Base-by-base conservation (phyloP, 352 stramenopile species). In the Phytophthora nicotianae region DNA sequence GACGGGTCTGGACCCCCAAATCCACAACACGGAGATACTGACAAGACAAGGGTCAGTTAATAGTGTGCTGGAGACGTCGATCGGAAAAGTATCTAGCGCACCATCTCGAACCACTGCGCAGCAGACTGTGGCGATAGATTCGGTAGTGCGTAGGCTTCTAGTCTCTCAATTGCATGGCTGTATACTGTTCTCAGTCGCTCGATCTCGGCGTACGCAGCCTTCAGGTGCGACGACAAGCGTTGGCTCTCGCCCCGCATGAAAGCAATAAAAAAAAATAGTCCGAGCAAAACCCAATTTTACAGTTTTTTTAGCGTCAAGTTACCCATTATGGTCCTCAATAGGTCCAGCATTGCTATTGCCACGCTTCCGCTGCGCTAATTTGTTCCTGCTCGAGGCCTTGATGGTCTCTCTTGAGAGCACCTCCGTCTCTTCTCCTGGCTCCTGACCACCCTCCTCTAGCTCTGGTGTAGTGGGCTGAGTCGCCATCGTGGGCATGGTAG, bases 21-120 rank as follows among this genome's bases (percentile, higher is more conserved):
- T 94, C 85, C 27, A 86, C 62, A 29, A 89, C 66, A 13, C 83
- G 83, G 20, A 94, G 52, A 52, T 89, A 94, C 82, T 88, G 45
- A n/a, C 29, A 29, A 14, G 8, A 20, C 20, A 24, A 13, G 2
- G 21, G 21, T 24, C 5, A 35, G 11, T 35, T 16, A 13, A 23
- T 21, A 41, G 10, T 40, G 13, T 16, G 13, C 21, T 45, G 21
- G 49, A 13, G 14, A 5, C 14, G 2, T 26, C 21, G 23, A 38
- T 17, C 42, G 19, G 24, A 16, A 56, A 9, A 27, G 13, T 11
- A n/a, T 29, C 37, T 14, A 5, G 55, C 66, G 54, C 21, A 91
- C 82, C 68, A 92, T 58, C 11, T 72, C 45, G 41, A 92, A 94
- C 85, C 85, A 94, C 45, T 81, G 55, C 19, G 38, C 60, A 23